A percentile compares a stretch with the other conserved stretches of the same genome.
Evolutionary conservation across 805 yeast species (phyloP).

Genomic region (Lachancea quebecensis): DNA sequence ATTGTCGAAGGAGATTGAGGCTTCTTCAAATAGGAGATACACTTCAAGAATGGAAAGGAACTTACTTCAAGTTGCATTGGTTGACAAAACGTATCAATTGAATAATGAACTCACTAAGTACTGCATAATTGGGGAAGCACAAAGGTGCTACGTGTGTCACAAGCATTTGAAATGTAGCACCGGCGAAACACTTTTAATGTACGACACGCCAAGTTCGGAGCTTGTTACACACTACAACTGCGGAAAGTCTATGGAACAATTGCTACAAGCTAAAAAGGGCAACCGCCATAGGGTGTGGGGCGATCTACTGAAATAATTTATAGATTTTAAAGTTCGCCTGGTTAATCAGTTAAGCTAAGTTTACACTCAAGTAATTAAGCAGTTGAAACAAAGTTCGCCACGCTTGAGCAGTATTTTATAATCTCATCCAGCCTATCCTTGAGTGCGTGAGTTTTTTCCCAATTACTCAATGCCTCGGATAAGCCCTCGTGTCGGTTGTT

Average conservation of each 20-base stretch:
- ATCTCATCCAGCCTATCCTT: constrained; percentile 54
- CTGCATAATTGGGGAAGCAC: constrained; percentile 36
- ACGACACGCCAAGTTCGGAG: constrained; percentile 11
- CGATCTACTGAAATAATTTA: neutral
- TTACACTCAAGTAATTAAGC: constrained; percentile 8
- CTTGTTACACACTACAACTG: constrained; percentile 25
- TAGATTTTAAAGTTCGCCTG: neutral
- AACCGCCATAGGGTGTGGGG: neutral
- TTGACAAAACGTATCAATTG: constrained; percentile 40
- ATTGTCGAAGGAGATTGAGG: constrained; percentile 40
- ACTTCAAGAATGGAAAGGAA: constrained; percentile 39
- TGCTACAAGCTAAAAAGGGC: constrained; percentile 13
- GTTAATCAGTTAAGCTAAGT: neutral
- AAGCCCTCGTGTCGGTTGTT: constrained; percentile 36
- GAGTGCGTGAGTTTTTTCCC: constrained; percentile 41
- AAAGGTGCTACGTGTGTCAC: constrained; percentile 53
- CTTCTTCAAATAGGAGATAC: constrained; percentile 35
- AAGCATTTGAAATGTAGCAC: constrained; percentile 39
- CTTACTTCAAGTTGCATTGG: constrained; percentile 47
- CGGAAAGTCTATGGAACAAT: constrained; percentile 18
- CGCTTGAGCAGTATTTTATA: constrained; percentile 76
- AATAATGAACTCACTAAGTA: constrained; percentile 33
- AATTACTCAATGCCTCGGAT: constrained; percentile 40
- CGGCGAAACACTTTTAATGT: constrained; percentile 11
- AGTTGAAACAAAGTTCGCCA: constrained; percentile 49